Evolutionary conservation across 2,329 filamentous ascomycete genomes (phyloP).

Genomic region (Cladobotryum protrusum): DNA sequence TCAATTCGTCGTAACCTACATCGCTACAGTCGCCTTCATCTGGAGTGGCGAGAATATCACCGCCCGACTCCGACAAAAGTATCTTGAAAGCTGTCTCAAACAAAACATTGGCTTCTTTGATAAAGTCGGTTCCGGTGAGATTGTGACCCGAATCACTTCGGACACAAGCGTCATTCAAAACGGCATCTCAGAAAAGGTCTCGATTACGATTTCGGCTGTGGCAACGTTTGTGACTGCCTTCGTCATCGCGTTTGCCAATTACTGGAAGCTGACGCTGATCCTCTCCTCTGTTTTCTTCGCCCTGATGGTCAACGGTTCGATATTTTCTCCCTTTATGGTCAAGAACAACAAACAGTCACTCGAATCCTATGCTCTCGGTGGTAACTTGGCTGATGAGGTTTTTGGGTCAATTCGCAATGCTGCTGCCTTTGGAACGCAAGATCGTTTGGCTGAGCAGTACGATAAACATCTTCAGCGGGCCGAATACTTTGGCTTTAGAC

Average conservation of each 20-base stretch:
- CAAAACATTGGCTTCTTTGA: conserved; percentile 94
- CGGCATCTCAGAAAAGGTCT: conserved; percentile 85
- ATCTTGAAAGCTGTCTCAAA: conserved; percentile 74
- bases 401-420: conserved; percentile 90
- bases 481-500: conserved; percentile 67
- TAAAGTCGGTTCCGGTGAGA: conserved; percentile 84
- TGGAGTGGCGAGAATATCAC: conserved; percentile 77
- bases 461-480: conserved; percentile 67
- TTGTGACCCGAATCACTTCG: conserved; percentile 88
- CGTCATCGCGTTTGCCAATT: conserved; percentile 82
- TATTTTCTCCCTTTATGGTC: conserved; percentile 67
- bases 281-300: conserved; percentile 75
- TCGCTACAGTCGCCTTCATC: conserved; percentile 83
- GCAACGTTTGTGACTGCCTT: conserved; percentile 86
- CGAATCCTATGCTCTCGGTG: conserved; percentile 74
- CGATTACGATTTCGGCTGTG: conserved; percentile 66
- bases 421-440: conserved; percentile 87
- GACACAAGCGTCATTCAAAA: conserved; percentile 93
- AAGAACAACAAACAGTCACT: conserved; percentile 75
- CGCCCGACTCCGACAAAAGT: conserved; percentile 72
- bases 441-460: conserved; percentile 83
- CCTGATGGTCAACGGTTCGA: conserved; percentile 70
- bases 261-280: conserved; percentile 90
- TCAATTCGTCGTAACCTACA: conserved; percentile 71
- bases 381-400: conserved; percentile 88